Conservation (phyloP, 768 basidiomycete species). For the Podaxis sp. region DNA sequence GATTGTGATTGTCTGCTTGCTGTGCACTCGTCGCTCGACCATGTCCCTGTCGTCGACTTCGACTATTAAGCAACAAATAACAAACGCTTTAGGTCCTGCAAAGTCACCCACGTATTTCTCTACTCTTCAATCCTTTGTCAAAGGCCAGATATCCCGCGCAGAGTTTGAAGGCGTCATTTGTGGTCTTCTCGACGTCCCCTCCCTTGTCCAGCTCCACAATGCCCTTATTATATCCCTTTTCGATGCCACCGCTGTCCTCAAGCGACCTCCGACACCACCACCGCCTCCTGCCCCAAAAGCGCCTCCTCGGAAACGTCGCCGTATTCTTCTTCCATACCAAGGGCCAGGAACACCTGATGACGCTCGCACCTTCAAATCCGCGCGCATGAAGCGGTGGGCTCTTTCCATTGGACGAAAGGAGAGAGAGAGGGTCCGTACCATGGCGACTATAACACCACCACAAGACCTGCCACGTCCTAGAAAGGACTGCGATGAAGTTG, state of each 20-base stretch:
- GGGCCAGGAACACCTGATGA: constrained; percentile 57
- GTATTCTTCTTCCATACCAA: constrained; percentile 73
- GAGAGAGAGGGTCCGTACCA: constrained; percentile 62
- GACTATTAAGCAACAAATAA: constrained; percentile 69
- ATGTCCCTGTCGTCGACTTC: constrained; percentile 81
- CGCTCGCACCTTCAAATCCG: constrained; percentile 55
- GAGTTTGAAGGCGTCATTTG: constrained; percentile 65
- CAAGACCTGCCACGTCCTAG: constrained; percentile 44
- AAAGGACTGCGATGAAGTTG: constrained; percentile 64
- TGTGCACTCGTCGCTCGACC: not conserved
- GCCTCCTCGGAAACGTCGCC: constrained; percentile 64
- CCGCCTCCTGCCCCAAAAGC: constrained; percentile 61
- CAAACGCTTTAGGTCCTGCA: constrained; percentile 51
- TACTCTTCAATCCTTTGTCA: constrained; percentile 64
- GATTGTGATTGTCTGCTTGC: not conserved
- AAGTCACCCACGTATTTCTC: constrained; percentile 64
- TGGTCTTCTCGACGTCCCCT: constrained; percentile 6
- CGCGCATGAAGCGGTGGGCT: constrained; percentile 72
- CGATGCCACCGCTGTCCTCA: constrained; percentile 69
- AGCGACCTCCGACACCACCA: constrained; percentile 66
- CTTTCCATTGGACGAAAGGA: constrained; percentile 72
- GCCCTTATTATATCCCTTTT: constrained; percentile 82
- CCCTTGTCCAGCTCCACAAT: constrained; percentile 75
- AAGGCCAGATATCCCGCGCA: constrained; percentile 63
- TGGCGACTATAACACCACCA: constrained; percentile 43